phyloP scores from a whole-genome alignment of 805 yeast genomes.

The Myxozyma melibiosi region DNA sequence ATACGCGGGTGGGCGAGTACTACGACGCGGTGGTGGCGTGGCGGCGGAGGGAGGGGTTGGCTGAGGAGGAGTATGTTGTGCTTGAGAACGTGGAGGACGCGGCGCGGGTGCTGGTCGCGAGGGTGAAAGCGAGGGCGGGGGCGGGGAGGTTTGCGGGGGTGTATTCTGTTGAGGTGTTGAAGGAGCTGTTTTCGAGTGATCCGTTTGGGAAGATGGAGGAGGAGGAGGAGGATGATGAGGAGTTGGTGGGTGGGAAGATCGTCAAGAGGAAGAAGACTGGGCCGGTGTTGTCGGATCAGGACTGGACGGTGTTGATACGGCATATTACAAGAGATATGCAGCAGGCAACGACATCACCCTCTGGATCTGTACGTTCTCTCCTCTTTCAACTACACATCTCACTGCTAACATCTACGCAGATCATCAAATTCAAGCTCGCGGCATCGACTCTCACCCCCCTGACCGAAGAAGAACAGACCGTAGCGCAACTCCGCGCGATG shows the following conservation, averaged over 20 bases:
- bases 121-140: conserved; percentile 6
- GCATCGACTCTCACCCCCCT: conserved; percentile 1
- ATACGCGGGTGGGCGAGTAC: conserved; percentile 9
- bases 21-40: conserved; percentile 7
- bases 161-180: conserved; percentile 20
- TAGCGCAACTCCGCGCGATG: conserved; percentile 14
- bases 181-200: conserved; percentile 7
- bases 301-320: conserved; percentile 14
- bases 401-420: neutral
- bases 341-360: conserved; percentile 4
- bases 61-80: conserved; percentile 18
- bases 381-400: too few species aligned
- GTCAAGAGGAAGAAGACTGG: neutral
- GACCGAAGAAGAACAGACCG: conserved; percentile 25
- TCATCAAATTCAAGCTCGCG: conserved; percentile 11
- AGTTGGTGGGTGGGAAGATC: too few species aligned
- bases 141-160: conserved; percentile 6
- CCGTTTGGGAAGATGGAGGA: conserved; percentile 15
- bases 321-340: conserved; percentile 21
- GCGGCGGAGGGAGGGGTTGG: conserved; percentile 5
- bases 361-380: conserved; percentile 3
- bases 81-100: conserved; percentile 24
- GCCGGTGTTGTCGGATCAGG: conserved; percentile 17
- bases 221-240: neutral
- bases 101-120: conserved; percentile 12